phyloP scores from a whole-genome alignment of 345 rosid genomes.

The Arabis alpina region DNA sequence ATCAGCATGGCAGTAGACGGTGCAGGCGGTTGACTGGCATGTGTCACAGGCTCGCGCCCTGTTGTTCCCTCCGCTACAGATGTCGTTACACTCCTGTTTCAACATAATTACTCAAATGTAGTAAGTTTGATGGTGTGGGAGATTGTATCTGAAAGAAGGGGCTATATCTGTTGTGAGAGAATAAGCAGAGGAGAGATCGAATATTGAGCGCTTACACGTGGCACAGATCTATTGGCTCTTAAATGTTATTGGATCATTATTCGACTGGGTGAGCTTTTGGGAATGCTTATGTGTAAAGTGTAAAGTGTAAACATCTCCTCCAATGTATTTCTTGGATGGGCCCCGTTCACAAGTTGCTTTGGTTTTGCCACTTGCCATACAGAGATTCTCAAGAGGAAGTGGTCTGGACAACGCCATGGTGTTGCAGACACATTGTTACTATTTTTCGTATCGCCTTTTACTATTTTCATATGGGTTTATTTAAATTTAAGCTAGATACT shows the following conservation, averaged over 20 bases:
- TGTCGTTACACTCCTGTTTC: conserved; percentile 51
- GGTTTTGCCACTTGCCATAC: conserved; percentile 25
- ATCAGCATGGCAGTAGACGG: conserved; percentile 88
- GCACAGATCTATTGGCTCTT: conserved; percentile 42
- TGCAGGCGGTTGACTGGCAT: conserved; percentile 72
- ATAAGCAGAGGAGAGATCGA: conserved; percentile 40
- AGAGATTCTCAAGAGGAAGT: conserved; percentile 24
- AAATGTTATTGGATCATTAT: conserved; percentile 48
- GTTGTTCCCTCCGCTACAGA: conserved; percentile 42
- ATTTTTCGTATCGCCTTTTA: conserved; percentile 22
- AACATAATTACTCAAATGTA: conserved; percentile 47
- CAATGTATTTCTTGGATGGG: conserved; percentile 11
- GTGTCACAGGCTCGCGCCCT: conserved; percentile 84
- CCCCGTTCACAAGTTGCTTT: conserved; percentile 29
- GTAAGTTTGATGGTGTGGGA: conserved; percentile 17
- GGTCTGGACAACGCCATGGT: conserved; percentile 14
- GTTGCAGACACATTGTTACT: conserved; percentile 12
- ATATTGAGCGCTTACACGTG: conserved; percentile 52
- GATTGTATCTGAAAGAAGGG: conserved; percentile 31
- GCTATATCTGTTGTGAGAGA: conserved; percentile 35
- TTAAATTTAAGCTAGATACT: conserved; percentile 3
- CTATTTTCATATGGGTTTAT: conserved; percentile 19
- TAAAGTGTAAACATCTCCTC: conserved; percentile 19
- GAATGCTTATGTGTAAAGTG: conserved; percentile 40
- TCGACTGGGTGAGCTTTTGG: conserved; percentile 51